Base-by-base conservation (phyloP, 805 yeast genomes). In the Candida tammaniensis region DNA sequence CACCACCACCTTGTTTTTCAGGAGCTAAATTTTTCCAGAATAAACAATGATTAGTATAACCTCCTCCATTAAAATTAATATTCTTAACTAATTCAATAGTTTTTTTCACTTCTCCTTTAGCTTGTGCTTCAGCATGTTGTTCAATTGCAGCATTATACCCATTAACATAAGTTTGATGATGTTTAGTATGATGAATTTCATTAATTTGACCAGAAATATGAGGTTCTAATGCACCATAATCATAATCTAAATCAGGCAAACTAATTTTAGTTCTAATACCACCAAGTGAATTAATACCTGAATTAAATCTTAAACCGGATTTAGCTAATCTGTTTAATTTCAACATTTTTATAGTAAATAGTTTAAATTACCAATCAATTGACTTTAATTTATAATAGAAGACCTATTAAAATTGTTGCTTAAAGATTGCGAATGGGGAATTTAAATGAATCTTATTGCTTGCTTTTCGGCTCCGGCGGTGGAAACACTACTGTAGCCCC, bases 1-100 rank as follows among this genome's bases (percentile, higher is more conserved):
- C 70, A 55, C 96, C 97, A 14, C 77, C 77, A 30, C 69, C 69
- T 37, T 55, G 55, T 37, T 55, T 57, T 37, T 47, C 56, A 13
- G 77, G 76, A 7, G 74, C 64, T 52, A 71, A 61, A 47, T 62
- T 68, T 44, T 69, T 67, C 74, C 74, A 71, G 56, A 71, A 71
- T 40, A 70, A 55, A 33, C 68, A 60, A 43, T 71, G 77, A 59
- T 71, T 71, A 40, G 68, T 61, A 57, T 70, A 70, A 15, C 76
- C 76, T 34, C 76, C 76, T 33, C 72, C 77, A 39, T 70, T 70
- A 59, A 71, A 71, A 45, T 67, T 68, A 55, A 71, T 69, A 36
- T 56, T 54, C 40, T 65, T 66, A 41, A 69, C 72, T 42, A 70
- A 56, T 26, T 60, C 73, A 35, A 71, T 54, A 40, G 67, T 58